Evolutionary conservation across 2,329 filamentous ascomycete species (phyloP).

Genomic region (Fusarium graminum): DNA sequence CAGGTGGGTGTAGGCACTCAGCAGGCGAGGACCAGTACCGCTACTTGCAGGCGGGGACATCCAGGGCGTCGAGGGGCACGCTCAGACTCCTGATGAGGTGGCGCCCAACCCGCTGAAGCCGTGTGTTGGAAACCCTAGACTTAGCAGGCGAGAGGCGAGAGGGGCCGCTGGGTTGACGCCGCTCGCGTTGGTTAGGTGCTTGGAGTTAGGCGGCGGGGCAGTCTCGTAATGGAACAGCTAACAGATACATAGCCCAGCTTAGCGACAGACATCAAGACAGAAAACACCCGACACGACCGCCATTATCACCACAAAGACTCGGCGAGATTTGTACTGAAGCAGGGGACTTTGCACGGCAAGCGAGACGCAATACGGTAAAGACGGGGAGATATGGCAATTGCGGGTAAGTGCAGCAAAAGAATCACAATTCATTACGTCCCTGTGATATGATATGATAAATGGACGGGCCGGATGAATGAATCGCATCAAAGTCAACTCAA

Average conservation of each 20-base stretch:
- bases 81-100: conserved; percentile 36
- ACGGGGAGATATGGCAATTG: not conserved
- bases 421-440: not conserved
- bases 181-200: conserved; percentile 26
- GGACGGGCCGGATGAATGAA: conserved; percentile 22
- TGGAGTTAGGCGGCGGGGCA: conserved; percentile 35
- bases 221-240: conserved; percentile 37
- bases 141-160: conserved; percentile 11
- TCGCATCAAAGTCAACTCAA: conserved; percentile 24
- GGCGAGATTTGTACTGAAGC: conserved; percentile 28
- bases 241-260: conserved; percentile 8
- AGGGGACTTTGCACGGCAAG: conserved; percentile 18
- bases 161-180: conserved; percentile 32
- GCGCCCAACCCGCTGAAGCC: conserved; percentile 38
- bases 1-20: conserved; percentile 5
- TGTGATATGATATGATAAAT: conserved; percentile 7
- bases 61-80: conserved; percentile 20
- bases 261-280: not conserved
- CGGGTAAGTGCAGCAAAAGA: conserved; percentile 5
- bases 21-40: conserved; percentile 21
- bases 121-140: conserved; percentile 13
- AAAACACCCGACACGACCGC: conserved; percentile 13
- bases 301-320: conserved; percentile 34
- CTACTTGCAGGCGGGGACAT: conserved; percentile 30
- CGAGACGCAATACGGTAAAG: not conserved